Conservation (phyloP, 2,329 filamentous ascomycete genomes). For the Dactylellina drechsleri region DNA sequence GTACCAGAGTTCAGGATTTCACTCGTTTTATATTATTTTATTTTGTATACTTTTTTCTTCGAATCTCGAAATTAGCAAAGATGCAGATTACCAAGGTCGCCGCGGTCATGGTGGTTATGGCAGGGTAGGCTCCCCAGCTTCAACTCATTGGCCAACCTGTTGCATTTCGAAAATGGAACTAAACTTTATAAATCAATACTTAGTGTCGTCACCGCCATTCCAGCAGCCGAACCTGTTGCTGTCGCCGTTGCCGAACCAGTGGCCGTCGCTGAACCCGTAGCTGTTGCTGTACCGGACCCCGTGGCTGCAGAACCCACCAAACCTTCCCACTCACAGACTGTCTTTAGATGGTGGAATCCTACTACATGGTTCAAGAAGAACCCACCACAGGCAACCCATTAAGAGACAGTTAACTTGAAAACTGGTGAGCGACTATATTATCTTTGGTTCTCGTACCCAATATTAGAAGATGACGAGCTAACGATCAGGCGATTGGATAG, state of each 20-base stretch:
- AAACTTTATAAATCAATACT: background rate
- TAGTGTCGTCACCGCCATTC: background rate
- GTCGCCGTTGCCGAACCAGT: background rate
- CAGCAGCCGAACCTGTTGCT: background rate
- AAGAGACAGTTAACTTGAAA: too few species aligned
- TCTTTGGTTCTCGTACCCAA: too few species aligned
- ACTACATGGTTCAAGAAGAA: too few species aligned
- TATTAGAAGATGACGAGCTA: too few species aligned
- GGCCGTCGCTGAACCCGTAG: background rate
- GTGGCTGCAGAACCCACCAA: background rate
- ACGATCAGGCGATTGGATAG: too few species aligned
- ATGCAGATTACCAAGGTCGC: slow-evolving; percentile 2
- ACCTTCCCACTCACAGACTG: too few species aligned
- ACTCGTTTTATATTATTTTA: too few species aligned
- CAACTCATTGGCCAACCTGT: background rate
- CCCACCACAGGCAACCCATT: too few species aligned
- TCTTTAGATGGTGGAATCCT: too few species aligned
- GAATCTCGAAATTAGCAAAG: background rate
- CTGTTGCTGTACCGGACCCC: background rate
- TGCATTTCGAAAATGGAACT: background rate
- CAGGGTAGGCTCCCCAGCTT: background rate
- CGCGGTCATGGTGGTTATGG: background rate
- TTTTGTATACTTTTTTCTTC: too few species aligned
- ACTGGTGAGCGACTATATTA: too few species aligned
- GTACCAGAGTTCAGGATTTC: too few species aligned